Evolutionary conservation across 2,329 filamentous ascomycete species (phyloP), one percentile per base, ranked within the genome.

Genomic region (Trichoderma oligosporum): DNA sequence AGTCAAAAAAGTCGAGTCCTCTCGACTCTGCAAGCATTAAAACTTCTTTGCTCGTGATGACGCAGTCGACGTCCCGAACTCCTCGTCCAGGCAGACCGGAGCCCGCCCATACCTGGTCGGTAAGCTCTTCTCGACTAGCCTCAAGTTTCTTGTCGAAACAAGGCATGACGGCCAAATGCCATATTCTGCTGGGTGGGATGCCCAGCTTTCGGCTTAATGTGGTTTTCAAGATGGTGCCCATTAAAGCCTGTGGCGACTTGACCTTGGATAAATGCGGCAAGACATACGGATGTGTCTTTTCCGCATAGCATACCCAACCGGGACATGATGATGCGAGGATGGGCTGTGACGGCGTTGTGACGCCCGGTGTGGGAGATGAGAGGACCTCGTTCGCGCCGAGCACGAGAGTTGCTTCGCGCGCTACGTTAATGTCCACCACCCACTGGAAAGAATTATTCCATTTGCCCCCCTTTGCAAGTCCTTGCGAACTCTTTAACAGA

Each of bases 121-220:
- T 97, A 36, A 99, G 82, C 72, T 99, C 94, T 71, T 91, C 87
- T 53, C 94, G 86, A 65, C 91, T 96, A 6, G 94, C 94, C 74
- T 99, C 94, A 25, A 99, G 82, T 73, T 99, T 99, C 78, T 99
- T 99, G 72, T 99, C 94, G 71, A 99, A 97, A 72, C 94, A 99
- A 18, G 94, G 94, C 94, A 99, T 99, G 44, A 99, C 81, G 11
- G 93, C 91, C 53, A 97, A 74, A 72, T 97, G 93, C 90, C 93
- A 99, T 69, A 99, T 91, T 64, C 86, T 84, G 61, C 86, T 85
- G 0, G 91, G 88, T 1, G 86, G 73, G 47, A 97, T 84, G 31
- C 83, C 83, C 61, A 92, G 80, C 52, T 77, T 81, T 63, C 83
- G 84, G 71, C 88, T 91, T 33, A 99, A 75, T 0, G 88, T 83